Evolutionary conservation across 2,329 filamentous ascomycete species (phyloP), one percentile per base, ranked within the genome.

Genomic region (Aspergillus niger): DNA sequence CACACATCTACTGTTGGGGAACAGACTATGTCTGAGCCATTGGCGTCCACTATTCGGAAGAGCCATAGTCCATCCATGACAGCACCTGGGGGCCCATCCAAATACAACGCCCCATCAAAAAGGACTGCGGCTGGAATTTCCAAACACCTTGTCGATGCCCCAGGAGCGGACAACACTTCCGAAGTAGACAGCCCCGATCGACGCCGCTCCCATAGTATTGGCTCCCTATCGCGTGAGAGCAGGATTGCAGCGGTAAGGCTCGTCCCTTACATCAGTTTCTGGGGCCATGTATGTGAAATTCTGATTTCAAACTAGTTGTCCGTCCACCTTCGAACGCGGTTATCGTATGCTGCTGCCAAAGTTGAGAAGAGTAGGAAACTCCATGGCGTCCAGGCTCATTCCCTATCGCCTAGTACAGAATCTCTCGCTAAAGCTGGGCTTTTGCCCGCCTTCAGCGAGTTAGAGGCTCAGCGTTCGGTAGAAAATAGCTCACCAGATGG

Each of bases 281-380:
- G 26, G 7, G 7, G 32, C 2, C 3, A 7, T 13, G 10, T 17
- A 44, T 48, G 10, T 28, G 55, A 11, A 48, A 57, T 68, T 58
- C 68, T 73, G 55, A 74, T 63, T 30, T 55, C 61, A 52, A 63
- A 36, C 13, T 69, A 92, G 90, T 80, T 91, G 57, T 92, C 91
- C 43, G 86, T 88, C 57, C 90, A 94, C 72, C 83, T 98, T 55
- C 90, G 89, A 72, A 89, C 92, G 54, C 90, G 92, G 69, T 83
- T 98, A 28, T 91, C 92, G 6, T 97, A 97, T 76, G 94, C 94
- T 65, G 95, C 96, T 85, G 85, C 96, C 72, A 97, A 97, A 76
- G 90, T 97, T 43, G 91, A 92, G 73, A 88, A 96, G 72, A 92
- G 91, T 60, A 95, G 92, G 89, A 90, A 96, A 76, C 85, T 88